phyloP scores from a whole-genome alignment of 2,329 filamentous ascomycete genomes.

The Arachnomyces sp. region DNA sequence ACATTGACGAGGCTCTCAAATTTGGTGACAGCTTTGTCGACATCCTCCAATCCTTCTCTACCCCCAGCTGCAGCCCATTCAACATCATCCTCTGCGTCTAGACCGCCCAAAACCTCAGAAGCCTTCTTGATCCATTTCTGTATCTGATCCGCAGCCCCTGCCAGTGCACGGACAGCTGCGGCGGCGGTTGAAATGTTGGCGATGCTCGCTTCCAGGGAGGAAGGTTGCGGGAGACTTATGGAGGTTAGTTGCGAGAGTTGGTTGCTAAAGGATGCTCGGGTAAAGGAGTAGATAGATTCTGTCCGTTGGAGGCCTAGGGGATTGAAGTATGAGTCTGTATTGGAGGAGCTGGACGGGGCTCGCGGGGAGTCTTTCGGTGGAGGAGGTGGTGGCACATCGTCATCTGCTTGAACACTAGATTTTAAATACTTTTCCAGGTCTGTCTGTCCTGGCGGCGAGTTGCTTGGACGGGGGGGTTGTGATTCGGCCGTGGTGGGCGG shows the following conservation, averaged over 20 bases:
- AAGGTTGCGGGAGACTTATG: constrained; percentile 78
- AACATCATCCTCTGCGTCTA: constrained; percentile 94
- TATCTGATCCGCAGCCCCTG: constrained; percentile 86
- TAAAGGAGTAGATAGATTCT: constrained; percentile 89
- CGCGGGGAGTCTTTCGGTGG: constrained; percentile 31
- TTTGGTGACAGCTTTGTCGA: constrained; percentile 63
- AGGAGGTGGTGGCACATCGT: constrained; percentile 22
- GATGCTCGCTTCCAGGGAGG: constrained; percentile 74
- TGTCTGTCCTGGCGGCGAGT: constrained; percentile 21
- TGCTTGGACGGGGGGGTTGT: no score
- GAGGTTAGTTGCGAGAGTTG: constrained; percentile 89
- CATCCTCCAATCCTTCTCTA: constrained; percentile 45
- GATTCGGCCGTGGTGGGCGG: no score
- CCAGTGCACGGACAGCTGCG: constrained; percentile 73
- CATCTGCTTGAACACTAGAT: constrained; percentile 24
- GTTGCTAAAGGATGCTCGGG: constrained; percentile 82
- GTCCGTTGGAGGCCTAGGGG: constrained; percentile 51
- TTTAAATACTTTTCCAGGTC: constrained; percentile 38
- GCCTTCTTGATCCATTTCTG: constrained; percentile 90
- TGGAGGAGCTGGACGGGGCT: constrained; percentile 19
- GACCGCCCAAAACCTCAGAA: constrained; percentile 74
- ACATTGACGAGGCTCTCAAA: constrained; percentile 88
- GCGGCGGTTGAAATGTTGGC: constrained; percentile 76
- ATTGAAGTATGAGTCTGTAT: constrained; percentile 37
- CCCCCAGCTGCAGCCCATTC: constrained; percentile 93